Percentiles rank a stretch among this genome's conserved stretches.
Evolutionary conservation across 1,139 yeast species (phyloP).

Genomic region (Suhomyces taliae): DNA sequence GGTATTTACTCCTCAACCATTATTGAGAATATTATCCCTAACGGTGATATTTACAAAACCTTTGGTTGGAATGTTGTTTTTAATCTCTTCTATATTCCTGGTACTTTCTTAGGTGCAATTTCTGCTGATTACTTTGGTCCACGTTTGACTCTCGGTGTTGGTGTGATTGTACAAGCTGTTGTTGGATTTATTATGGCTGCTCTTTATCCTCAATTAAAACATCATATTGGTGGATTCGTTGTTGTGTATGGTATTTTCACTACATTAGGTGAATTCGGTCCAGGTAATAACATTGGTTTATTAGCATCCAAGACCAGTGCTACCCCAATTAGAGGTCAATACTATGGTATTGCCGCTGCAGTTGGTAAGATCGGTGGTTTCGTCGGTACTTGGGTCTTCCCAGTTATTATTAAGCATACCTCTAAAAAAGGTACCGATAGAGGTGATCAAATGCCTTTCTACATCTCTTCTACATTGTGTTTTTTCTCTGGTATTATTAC

Average conservation of each 20-base stretch:
- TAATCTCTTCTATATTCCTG: constrained; percentile 86
- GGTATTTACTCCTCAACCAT: constrained; percentile 79
- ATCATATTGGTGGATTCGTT: constrained; percentile 73
- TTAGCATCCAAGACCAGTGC: constrained; percentile 86
- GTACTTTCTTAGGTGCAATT: constrained; percentile 80
- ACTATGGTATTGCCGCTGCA: constrained; percentile 91
- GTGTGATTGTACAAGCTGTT: constrained; percentile 71
- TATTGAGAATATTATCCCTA: constrained; percentile 58
- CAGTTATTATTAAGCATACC: constrained; percentile 53
- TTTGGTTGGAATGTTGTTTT: constrained; percentile 94
- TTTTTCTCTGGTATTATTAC: constrained; percentile 69
- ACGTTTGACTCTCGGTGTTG: constrained; percentile 68
- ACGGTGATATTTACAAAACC: constrained; percentile 62
- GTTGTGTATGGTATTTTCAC: constrained; percentile 86
- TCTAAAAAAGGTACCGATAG: constrained; percentile 45
- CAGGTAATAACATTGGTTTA: constrained; percentile 89
- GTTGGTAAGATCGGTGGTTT: constrained; percentile 90
- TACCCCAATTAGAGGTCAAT: constrained; percentile 85
- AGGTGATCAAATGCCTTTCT: constrained; percentile 77
- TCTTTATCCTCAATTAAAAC: constrained; percentile 51
- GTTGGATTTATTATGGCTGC: constrained; percentile 90
- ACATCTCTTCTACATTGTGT: constrained; percentile 76
- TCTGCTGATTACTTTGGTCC: constrained; percentile 89
- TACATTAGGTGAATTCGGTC: constrained; percentile 89
- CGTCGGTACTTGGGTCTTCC: constrained; percentile 87